Evolutionary conservation across 331 rosid genomes (phyloP), one percentile per base, ranked within the genome.

Genomic region (Stylosanthes scabra): DNA sequence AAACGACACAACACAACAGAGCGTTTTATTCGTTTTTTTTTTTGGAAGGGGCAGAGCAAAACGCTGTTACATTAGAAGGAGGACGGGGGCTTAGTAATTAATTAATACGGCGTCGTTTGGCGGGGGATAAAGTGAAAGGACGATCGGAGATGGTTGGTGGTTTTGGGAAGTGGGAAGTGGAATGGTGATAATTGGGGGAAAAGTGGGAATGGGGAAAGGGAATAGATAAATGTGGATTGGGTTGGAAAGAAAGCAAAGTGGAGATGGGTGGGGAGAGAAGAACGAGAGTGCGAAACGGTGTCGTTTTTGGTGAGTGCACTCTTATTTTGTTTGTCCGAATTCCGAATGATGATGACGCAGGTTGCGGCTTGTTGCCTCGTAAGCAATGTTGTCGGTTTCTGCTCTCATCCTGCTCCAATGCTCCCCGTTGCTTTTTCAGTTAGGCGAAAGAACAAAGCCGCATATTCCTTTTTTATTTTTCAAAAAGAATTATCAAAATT

Each of bases 331-430:
- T 11, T 0, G 20, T n/a, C 16, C 2, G 37, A 20, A 20, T 20
- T 47, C 56, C 1, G 3, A 51, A 51, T 34, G 37, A 31, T 5
- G 67, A 75, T 92, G 96, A 83, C 93, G 91, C 28, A 85, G 76
- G 39, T 66, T 61, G 10, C 29, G 66, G 5, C 63, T 70, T 40
- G 45, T 74, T 56, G 62, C 55, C 47, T 59, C 72, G 81, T 74
- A 63, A 85, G 83, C 86, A 73, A 83, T 66, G 66, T 80, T 82
- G 86, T 66, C 75, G 57, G 29, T 58, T 83, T 83, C 8, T 70
- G 61, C 61, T 46, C 14, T 68, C 45, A 7, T 25, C 8, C n/a
- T 8, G 20, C 20, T 49, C 54, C 8, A 20, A 20, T 20, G 25
- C 25, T 20, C 25, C 14, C 10, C 46, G 46, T 2, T 41, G 46